Base-by-base conservation (phyloP, 169 alveolate genomes). In the Plasmodium relictum region DNA sequence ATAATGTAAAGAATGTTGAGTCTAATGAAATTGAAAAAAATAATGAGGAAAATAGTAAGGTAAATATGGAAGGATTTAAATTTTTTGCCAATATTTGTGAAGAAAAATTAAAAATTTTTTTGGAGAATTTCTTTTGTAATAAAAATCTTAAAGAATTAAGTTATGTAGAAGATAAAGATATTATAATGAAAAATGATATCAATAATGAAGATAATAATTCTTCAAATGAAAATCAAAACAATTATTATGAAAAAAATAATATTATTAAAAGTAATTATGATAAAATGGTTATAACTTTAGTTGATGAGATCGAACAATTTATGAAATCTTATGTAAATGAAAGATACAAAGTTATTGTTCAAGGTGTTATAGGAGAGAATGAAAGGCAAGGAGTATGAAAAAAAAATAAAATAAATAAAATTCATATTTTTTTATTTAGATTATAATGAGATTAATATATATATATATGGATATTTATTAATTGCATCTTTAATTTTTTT, bases 281-380 rank as follows among this genome's bases (percentile, higher is more conserved):
- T 31, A 83, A 56, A 56, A 83, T 83, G 45, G 91, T 68, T 37
- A 66, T 83, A 58, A 56, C 50, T 59, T 48, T 83, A 26, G 91
- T 68, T 26, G 91, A 83, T 31, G 83, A 66, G 14, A 85, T 83
- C 63, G 85, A 83, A 50, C 83, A 83, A 72, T 83, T 83, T 58
- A 83, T 83, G 80, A 69, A 83, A 26, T 61, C 91, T 26, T 83
- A 52, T 52, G 91, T 83, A 56, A 83, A 68, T 56, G 91, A 83
- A 26, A 54, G 91, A 16, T 71, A 83, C 76, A 83, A 83, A 83
- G 68, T 83, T 83, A 56, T 83, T 45, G 85, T 83, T 9, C 91
- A 83, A 37, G 91, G 45, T 6, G 56, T 83, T 66, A 83, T 83
- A 14, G 91, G 91, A 24, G 91, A 83, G 44, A 83, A 83, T 52